Base-by-base conservation (phyloP, 176 grass and related monocot genomes). In the Saccharum spontaneum region DNA sequence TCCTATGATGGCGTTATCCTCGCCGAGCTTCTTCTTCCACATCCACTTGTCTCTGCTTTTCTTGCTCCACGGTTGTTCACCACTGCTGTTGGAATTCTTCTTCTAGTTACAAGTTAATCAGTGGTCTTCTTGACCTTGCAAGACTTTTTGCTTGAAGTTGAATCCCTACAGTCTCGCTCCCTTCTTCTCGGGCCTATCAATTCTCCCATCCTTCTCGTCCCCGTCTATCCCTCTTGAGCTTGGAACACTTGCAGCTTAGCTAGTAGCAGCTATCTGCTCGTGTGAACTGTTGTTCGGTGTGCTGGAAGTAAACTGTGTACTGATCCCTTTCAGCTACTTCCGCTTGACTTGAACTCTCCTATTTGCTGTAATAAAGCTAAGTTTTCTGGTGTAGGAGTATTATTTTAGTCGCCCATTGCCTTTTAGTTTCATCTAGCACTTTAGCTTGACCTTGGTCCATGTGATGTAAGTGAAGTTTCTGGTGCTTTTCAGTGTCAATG, bases 201-300 rank as follows among this genome's bases (percentile, higher is more conserved):
- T 72, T 33, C 74, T 79, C n/a, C 23, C 67, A 83, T 33, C 31
- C 0, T 0, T 16, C 24, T 0, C 0, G 0, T 55, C 41, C 7
- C 23, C 16, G 74, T 88, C 86, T 88, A 88, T 88, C 86, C 86
- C 86, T 88, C 86, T 88, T 88, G 86, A 88, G 86, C 86, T 88
- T 71, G 66, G 70, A 37, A 65, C 33, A 11, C 30, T 39, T 6
- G 31, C 20, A 71, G 49, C 17, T 44, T 44, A 49, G 45, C 13
- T 4, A 59, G 20, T 59, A 8, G 54, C 13, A 20, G 7, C 5
- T 45, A 65, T 1, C 8, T 59, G 20, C 70, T 22, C 15, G 5
- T 12, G 40, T 22, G 45, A 16, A 1, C 40, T 69, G 6, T 31
- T 69, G 13, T n/a, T 10, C 1, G 18, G 37, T 57, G 85, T 36